A percentile compares a stretch with the other conserved stretches of the same genome.
Evolutionary conservation across 2,329 filamentous ascomycete species (phyloP).

Genomic region (Falciphora oryzae): DNA sequence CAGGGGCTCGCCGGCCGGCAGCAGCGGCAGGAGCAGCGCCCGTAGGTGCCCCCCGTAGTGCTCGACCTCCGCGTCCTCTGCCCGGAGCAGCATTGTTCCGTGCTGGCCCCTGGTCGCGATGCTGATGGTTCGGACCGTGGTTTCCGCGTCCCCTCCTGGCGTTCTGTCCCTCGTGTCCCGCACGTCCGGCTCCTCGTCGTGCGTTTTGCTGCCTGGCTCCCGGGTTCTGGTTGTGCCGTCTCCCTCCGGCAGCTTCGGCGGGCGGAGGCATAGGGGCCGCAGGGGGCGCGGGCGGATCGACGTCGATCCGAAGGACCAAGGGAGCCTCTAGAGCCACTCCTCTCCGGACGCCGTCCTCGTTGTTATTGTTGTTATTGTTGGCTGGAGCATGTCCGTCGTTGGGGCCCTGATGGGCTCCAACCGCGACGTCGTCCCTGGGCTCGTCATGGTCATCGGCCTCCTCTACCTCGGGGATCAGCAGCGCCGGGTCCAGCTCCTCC

Average conservation of each 20-base stretch:
- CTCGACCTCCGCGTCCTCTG: constrained; percentile 8
- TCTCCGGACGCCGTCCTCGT: not conserved
- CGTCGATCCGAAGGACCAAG: constrained; percentile 48
- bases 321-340: constrained; percentile 50
- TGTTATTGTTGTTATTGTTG: constrained; percentile 20
- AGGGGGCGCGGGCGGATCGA: constrained; percentile 17
- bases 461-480: constrained; percentile 24
- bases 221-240: constrained; percentile 3
- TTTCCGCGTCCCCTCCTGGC: not conserved
- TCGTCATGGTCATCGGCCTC: constrained; percentile 28
- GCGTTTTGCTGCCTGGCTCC: constrained; percentile 1
- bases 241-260: not conserved
- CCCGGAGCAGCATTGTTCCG: constrained; percentile 6
- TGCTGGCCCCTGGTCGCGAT: constrained; percentile 4
- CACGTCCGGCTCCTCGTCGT: constrained; percentile 5
- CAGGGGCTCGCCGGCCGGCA: not conserved
- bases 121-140: constrained; percentile 7
- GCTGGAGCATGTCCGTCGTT: constrained; percentile 14
- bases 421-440: constrained; percentile 12
- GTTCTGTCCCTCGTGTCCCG: constrained; percentile 6
- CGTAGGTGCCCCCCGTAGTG: constrained; percentile 6
- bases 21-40: not conserved
- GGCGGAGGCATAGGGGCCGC: constrained; percentile 6
- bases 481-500: constrained; percentile 2
- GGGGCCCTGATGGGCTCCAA: not conserved